phyloP scores from a whole-genome alignment of 208 protist genomes.

The Phytomonas francai region DNA sequence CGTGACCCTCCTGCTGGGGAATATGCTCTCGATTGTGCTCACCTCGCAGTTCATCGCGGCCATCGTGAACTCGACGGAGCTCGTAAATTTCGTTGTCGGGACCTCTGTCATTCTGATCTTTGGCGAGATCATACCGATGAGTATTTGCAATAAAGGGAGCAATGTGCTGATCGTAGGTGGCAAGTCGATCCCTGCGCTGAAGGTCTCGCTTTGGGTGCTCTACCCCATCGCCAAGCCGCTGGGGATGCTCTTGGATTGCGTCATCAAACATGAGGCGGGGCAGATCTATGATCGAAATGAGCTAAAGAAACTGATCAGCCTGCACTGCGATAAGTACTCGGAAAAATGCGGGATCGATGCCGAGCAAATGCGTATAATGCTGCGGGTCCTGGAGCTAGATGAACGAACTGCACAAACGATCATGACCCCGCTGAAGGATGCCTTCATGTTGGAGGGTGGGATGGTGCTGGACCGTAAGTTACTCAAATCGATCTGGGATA shows the following conservation, averaged over 20 bases:
- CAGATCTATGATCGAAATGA: constrained; percentile 75
- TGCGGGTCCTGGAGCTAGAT: constrained; percentile 61
- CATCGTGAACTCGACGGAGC: constrained; percentile 40
- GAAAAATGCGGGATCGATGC: constrained; percentile 52
- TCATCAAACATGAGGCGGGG: constrained; percentile 61
- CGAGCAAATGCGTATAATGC: constrained; percentile 70
- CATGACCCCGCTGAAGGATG: constrained; percentile 54
- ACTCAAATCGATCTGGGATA: constrained; percentile 52
- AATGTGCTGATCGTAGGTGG: constrained; percentile 53
- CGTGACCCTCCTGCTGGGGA: constrained; percentile 62
- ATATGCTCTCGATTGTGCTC: constrained; percentile 75
- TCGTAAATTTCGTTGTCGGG: constrained; percentile 65
- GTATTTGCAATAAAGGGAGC: constrained; percentile 63
- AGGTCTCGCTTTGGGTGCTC: constrained; percentile 53
- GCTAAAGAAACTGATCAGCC: constrained; percentile 58
- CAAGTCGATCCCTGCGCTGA: constrained; percentile 44
- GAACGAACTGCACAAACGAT: constrained; percentile 31
- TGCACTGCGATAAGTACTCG: constrained; percentile 74
- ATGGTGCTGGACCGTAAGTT: constrained; percentile 28
- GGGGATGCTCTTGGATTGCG: constrained; percentile 60
- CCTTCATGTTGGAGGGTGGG: constrained; percentile 39
- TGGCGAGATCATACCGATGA: constrained; percentile 76
- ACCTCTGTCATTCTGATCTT: constrained; percentile 67
- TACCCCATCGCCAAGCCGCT: constrained; percentile 69
- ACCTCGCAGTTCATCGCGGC: constrained; percentile 77